Evolutionary conservation across 2,329 filamentous ascomycete species (phyloP).

Genomic region (Tricladium varicosporioides): DNA sequence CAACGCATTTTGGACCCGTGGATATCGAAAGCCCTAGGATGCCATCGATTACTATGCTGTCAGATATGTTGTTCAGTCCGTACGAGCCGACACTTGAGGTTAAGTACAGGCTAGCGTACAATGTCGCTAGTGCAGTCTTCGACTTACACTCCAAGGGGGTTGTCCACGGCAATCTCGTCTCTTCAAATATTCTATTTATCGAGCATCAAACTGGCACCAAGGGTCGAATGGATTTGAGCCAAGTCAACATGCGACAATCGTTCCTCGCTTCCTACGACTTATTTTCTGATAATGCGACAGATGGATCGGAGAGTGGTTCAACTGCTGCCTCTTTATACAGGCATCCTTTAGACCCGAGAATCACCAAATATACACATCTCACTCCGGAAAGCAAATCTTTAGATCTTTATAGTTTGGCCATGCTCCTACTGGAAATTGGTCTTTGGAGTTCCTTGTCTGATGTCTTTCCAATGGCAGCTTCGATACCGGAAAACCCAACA

Average conservation of each 20-base stretch:
- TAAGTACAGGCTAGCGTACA: constrained; percentile 72
- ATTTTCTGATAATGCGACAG: constrained; percentile 51
- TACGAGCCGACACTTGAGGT: constrained; percentile 69
- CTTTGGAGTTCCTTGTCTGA: constrained; percentile 64
- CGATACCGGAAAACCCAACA: constrained; percentile 27
- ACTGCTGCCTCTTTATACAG: constrained; percentile 44
- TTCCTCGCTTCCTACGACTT: constrained; percentile 73
- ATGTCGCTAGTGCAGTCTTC: constrained; percentile 70
- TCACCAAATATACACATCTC: constrained; percentile 47
- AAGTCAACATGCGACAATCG: constrained; percentile 63
- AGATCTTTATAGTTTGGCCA: constrained; percentile 71
- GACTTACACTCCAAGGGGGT: constrained; percentile 69
- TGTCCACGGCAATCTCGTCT: constrained; percentile 67
- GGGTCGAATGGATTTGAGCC: constrained; percentile 23
- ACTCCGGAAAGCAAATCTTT: constrained; percentile 56
- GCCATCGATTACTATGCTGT: constrained; percentile 45
- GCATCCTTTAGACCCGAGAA: constrained; percentile 63
- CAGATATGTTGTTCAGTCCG: constrained; percentile 49
- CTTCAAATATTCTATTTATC: constrained; percentile 67
- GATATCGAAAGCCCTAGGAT: constrained; percentile 49
- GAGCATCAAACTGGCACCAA: constrained; percentile 28
- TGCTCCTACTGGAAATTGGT: constrained; percentile 72
- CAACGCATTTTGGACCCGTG: constrained; percentile 59
- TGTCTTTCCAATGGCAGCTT: constrained; percentile 27
- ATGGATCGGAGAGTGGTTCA: constrained; percentile 19